Base-by-base conservation (phyloP, 2,329 filamentous ascomycete species). In the Aspergillus niger region DNA sequence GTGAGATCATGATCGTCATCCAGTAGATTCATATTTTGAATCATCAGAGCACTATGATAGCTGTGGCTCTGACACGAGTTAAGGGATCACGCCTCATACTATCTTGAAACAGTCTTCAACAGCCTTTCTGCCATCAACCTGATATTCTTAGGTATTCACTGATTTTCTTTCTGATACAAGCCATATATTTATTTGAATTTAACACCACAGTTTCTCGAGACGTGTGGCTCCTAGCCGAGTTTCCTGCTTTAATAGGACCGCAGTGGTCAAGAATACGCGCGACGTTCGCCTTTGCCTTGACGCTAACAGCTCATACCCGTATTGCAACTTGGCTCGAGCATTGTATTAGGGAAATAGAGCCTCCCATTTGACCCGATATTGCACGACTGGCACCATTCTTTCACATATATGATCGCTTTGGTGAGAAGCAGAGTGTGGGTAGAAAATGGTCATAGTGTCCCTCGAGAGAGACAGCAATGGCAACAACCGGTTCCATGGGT, bases 401-500 rank as follows among this genome's bases (percentile, higher is more conserved):
- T 17, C n/a, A 10, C 47, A 30, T 50, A 50, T 50, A 32, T 32
- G 47, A 32, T 50, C 17, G 32, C 26, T 50, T 17, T 30, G n/a
- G 24, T 50, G 47, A 50, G 26, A 17, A 50, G 20, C 44, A 28
- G 26, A 22, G 26, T 49, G 44, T 32, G 28, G 47, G 47, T 28
- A 30, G 62, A 72, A 62, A 60, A 78, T 79, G 74, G 72, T 67
- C 57, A 76, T 67, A 55, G 63, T 61, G 54, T 78, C 79, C 44
- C 73, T 82, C 43, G 83, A 86, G 67, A 78, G 77, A 47, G 70
- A 76, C 52, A 70, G 68, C 59, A 70, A 77, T 73, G 85, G 76
- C 63, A 79, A 72, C 73, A 80, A 75, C 71, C 89, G 85, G 65
- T 99, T 96, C 75, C 82, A 83, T 56, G 95, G 95, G 63, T 97